phyloP scores from a whole-genome alignment of 2,329 filamentous ascomycete species.

The Fusarium pseudocircinatum region DNA sequence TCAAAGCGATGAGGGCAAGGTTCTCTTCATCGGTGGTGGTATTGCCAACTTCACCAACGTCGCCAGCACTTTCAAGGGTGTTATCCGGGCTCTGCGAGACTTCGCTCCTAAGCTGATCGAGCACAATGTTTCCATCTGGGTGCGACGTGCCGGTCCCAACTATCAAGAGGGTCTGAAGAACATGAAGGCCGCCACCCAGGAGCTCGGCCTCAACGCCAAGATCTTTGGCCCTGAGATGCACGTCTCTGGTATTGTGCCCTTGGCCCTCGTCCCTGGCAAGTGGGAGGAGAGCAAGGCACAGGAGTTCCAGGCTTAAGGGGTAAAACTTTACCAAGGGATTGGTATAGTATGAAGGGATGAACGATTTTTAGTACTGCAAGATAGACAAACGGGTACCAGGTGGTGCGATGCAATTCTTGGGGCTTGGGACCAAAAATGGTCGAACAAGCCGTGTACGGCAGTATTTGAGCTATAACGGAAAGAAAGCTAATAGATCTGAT shows the following conservation, averaged over 20 bases:
- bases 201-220: constrained; percentile 81
- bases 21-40: constrained; percentile 99
- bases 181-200: constrained; percentile 96
- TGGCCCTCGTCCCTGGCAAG: constrained; percentile 78
- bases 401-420: constrained; percentile 40
- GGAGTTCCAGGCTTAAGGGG: constrained; percentile 67
- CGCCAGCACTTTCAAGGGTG: constrained; percentile 98
- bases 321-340: constrained; percentile 13
- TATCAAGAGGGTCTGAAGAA: constrained; percentile 99
- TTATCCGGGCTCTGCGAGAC: constrained; percentile 95
- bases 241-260: constrained; percentile 94
- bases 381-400: constrained; percentile 45
- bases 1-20: constrained; percentile 87
- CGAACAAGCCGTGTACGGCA: constrained; percentile 43
- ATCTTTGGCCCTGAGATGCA: constrained; percentile 85
- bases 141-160: constrained; percentile 87
- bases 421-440: constrained; percentile 37
- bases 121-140: constrained; percentile 99
- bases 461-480: constrained; percentile 45
- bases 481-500: constrained; percentile 46
- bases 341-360: constrained; percentile 34
- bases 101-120: constrained; percentile 85
- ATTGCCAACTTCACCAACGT: constrained; percentile 99
- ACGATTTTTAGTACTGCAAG: constrained; percentile 49
- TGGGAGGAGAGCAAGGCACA: constrained; percentile 69